phyloP scores from a whole-genome alignment of 164 flowering plant genomes.

The Macadamia tetraphylla region DNA sequence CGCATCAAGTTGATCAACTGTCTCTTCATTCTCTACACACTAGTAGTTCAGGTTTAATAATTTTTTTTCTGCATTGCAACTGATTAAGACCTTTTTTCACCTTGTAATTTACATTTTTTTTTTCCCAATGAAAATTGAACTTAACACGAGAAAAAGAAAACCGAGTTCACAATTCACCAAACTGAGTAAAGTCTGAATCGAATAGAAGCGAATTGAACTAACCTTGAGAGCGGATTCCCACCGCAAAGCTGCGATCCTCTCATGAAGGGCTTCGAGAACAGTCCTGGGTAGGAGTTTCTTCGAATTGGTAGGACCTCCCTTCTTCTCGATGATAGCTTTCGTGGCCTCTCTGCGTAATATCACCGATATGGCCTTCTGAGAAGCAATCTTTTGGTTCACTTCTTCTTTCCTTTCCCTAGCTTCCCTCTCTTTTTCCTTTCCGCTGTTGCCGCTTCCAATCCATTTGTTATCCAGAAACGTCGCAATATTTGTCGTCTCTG shows the following conservation, averaged over 20 bases:
- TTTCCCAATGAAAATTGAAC: background rate
- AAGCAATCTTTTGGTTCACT: constrained; percentile 72
- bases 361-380: constrained; percentile 79
- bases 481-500: background rate
- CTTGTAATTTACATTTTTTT: too few species aligned
- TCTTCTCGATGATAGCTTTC: constrained; percentile 82
- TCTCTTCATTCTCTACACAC: too few species aligned
- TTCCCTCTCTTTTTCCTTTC: constrained; percentile 34
- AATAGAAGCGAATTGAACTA: background rate
- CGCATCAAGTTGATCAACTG: too few species aligned
- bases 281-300: constrained; percentile 73
- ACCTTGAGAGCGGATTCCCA: constrained; percentile 99
- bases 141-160: background rate
- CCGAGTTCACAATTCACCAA: background rate
- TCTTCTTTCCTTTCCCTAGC: constrained; percentile 61
- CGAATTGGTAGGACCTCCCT: constrained; percentile 53
- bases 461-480: constrained; percentile 4
- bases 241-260: constrained; percentile 75
- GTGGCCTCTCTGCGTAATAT: constrained; percentile 83
- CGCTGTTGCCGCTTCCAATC: constrained; percentile 6
- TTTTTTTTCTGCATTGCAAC: too few species aligned
- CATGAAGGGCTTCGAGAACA: constrained; percentile 91
- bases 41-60: background rate
- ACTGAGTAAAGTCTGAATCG: background rate
- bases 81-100: too few species aligned